Percentiles rank a stretch among this genome's conserved stretches.
phyloP scores from a whole-genome alignment of 768 basidiomycete genomes.

The Boletus vermiculosoides region DNA sequence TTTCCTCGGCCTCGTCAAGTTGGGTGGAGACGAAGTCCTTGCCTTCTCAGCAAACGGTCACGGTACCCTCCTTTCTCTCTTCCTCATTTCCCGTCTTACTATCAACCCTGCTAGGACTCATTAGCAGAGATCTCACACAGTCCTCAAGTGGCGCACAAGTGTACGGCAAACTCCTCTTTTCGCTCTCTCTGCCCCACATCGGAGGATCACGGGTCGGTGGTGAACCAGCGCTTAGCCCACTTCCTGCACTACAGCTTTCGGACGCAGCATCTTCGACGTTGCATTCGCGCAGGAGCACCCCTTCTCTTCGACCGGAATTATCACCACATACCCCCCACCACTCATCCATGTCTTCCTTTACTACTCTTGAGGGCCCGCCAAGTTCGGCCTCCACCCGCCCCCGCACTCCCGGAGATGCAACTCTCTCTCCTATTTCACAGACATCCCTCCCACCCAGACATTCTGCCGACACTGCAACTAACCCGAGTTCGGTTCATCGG shows the following conservation, averaged over 20 bases:
- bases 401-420: constrained; percentile 19
- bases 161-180: constrained; percentile 78
- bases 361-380: constrained; percentile 9
- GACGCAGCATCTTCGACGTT: constrained; percentile 13
- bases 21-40: constrained; percentile 54
- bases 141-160: constrained; percentile 45
- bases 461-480: constrained; percentile 6
- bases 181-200: constrained; percentile 44
- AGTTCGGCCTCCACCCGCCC: constrained; percentile 10
- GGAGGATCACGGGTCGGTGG: constrained; percentile 20
- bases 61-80: constrained; percentile 32
- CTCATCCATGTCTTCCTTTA: constrained; percentile 23
- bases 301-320: constrained; percentile 21
- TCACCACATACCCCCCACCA: constrained; percentile 17
- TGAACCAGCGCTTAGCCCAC: constrained; percentile 16
- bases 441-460: constrained; percentile 14
- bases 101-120: constrained; percentile 46
- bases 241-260: constrained; percentile 16
- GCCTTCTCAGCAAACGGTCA: constrained; percentile 45
- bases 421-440: constrained; percentile 8
- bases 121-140: constrained; percentile 58
- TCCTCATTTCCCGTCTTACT: constrained; percentile 1
- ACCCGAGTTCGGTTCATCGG: constrained; percentile 35
- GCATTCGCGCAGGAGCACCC: constrained; percentile 23
- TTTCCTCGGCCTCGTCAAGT: constrained; percentile 58